These are phyloP conservation scores for Thielaviopsis populi DNA, from an alignment of 2,329 filamentous ascomycete genomes.

Conservation along the genomic window DNA sequence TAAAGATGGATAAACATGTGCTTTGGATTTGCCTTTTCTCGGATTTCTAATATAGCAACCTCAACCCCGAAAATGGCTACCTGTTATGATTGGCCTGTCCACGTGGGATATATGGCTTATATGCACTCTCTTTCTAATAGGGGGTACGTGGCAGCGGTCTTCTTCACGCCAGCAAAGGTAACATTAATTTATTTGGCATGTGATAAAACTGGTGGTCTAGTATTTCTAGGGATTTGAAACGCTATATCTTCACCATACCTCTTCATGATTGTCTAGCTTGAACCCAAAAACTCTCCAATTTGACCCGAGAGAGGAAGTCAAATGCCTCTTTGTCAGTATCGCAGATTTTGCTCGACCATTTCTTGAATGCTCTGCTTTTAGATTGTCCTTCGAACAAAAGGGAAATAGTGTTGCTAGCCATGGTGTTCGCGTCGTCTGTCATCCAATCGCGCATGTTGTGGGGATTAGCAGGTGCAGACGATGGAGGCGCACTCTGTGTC, in stretches of 20 bases:
- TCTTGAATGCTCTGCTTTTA: constrained; percentile 65
- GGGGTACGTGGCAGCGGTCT: no score
- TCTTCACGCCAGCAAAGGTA: no score
- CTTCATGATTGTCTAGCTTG: constrained; percentile 9
- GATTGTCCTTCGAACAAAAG: constrained; percentile 86
- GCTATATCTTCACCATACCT: neutral
- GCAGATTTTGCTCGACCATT: constrained; percentile 81
- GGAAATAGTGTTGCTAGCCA: constrained; percentile 66
- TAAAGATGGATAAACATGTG: no score
- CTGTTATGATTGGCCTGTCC: no score
- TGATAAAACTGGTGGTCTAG: neutral
- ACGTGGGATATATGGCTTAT: neutral
- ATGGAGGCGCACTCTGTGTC: constrained; percentile 70
- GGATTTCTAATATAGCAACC: no score
- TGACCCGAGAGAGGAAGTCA: constrained; percentile 60
- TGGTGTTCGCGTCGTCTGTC: constrained; percentile 62
- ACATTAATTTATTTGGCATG: neutral
- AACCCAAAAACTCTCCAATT: constrained; percentile 87
- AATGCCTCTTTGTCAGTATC: constrained; percentile 83
- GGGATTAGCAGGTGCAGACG: constrained; percentile 43
- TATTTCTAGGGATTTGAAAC: neutral
- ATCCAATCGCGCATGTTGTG: constrained; percentile 60
- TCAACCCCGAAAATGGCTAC: no score
- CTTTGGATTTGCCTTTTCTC: no score
- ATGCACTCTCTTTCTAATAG: no score